Percentiles rank a stretch among this genome's conserved stretches.
phyloP scores from a whole-genome alignment of 495 filamentous ascomycete genomes.

The Antarctomyces pellizariae region DNA sequence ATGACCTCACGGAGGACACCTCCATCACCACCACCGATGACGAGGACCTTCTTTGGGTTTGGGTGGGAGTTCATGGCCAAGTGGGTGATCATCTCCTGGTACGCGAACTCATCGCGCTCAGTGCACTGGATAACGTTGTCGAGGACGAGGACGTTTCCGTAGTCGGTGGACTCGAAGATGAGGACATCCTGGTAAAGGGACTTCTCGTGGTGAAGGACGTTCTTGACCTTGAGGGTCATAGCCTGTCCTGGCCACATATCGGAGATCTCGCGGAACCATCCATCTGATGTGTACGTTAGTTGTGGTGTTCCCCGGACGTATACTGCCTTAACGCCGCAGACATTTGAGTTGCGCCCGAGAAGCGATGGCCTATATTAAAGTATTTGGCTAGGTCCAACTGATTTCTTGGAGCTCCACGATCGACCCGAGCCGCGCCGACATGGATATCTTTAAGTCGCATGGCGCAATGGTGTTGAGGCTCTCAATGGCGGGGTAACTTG shows the following conservation, averaged over 20 bases:
- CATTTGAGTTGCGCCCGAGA: too few relatives aligned
- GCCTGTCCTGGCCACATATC: slow-evolving; percentile 98
- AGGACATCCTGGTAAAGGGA: slow-evolving; percentile 97
- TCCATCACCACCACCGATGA: slow-evolving; percentile 93
- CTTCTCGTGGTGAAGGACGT: slow-evolving; percentile 96
- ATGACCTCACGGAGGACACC: slow-evolving; percentile 94
- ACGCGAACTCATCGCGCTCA: slow-evolving; percentile 95
- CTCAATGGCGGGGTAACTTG: not conserved
- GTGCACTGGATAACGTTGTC: slow-evolving; percentile 99
- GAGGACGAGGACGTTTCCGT: slow-evolving; percentile 90
- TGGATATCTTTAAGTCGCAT: too few relatives aligned
- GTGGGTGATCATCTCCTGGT: slow-evolving; percentile 99
- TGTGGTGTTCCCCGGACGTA: not conserved
- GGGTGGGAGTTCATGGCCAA: slow-evolving; percentile 97
- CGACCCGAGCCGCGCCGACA: too few relatives aligned
- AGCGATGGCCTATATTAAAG: too few relatives aligned
- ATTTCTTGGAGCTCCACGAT: too few relatives aligned
- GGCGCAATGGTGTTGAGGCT: not conserved
- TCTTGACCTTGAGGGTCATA: slow-evolving; percentile 95
- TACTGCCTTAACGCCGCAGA: not conserved
- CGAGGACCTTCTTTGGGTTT: slow-evolving; percentile 89
- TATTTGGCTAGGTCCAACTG: too few relatives aligned
- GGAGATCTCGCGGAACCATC: slow-evolving; percentile 97
- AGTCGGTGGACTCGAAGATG: slow-evolving; percentile 90
- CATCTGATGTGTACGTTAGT: slow-evolving; percentile 36